phyloP scores from a whole-genome alignment of 1,284 basidiomycete genomes.

The Mixia osmundae region DNA sequence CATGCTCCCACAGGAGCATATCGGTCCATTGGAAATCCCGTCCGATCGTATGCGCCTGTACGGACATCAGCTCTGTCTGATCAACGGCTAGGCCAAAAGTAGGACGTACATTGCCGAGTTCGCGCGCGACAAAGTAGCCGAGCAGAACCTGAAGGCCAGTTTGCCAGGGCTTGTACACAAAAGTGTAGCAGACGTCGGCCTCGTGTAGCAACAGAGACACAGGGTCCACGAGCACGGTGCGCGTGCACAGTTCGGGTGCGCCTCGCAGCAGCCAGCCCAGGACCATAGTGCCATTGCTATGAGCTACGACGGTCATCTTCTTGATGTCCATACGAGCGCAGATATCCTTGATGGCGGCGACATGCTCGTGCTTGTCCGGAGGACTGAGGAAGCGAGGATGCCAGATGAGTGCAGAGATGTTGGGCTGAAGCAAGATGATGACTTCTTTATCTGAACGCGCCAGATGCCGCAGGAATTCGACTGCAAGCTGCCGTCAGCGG shows the following conservation, averaged over 20 bases:
- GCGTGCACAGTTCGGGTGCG: conserved; percentile 37
- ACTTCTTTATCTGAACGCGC: conserved; percentile 42
- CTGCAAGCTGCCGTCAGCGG: conserved; percentile 9
- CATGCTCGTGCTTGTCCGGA: conserved; percentile 36
- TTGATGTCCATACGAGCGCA: conserved; percentile 39
- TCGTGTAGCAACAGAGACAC: conserved; percentile 34
- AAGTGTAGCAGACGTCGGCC: conserved; percentile 64
- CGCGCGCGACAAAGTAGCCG: conserved; percentile 7
- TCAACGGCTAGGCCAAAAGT: no score
- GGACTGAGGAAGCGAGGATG: conserved; percentile 46
- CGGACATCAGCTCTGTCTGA: no score
- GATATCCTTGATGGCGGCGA: conserved; percentile 34
- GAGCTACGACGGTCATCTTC: conserved; percentile 47
- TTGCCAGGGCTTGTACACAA: conserved; percentile 42
- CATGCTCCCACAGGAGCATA: no score
- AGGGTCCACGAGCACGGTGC: conserved; percentile 71
- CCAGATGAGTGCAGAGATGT: conserved; percentile 62
- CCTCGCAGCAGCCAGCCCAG: conserved; percentile 69
- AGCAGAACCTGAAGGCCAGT: conserved; percentile 28
- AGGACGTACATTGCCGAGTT: conserved; percentile 8
- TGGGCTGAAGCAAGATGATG: conserved; percentile 53
- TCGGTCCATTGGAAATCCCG: no score
- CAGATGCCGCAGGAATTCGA: conserved; percentile 6
- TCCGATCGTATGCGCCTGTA: no score
- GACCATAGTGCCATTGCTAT: conserved; percentile 45